Evolutionary conservation across 2,329 filamentous ascomycete species (phyloP).

Genomic region (Cercospora brassicicola): DNA sequence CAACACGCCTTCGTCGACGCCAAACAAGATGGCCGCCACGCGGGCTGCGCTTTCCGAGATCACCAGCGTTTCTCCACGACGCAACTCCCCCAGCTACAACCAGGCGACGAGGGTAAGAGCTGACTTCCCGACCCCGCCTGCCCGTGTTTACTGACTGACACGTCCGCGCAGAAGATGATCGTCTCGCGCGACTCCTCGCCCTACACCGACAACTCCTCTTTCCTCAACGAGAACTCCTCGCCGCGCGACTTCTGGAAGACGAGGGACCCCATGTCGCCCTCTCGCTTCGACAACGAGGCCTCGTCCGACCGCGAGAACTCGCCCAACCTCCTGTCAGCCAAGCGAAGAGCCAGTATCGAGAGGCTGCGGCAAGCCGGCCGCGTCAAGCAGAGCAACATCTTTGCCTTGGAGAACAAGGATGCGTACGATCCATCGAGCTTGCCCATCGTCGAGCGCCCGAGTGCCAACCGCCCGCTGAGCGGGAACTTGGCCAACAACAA

Average conservation of each 20-base stretch:
- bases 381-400: conserved; percentile 97
- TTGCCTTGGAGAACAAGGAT: conserved; percentile 85
- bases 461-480: conserved; percentile 59
- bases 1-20: conserved; percentile 58
- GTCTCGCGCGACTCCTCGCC: conserved; percentile 76
- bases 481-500: conserved; percentile 68
- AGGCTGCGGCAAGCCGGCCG: conserved; percentile 90
- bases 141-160: conserved; percentile 27
- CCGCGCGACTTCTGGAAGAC: conserved; percentile 89
- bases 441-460: conserved; percentile 77
- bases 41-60: conserved; percentile 80
- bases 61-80: conserved; percentile 76
- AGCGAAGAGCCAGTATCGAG: conserved; percentile 87
- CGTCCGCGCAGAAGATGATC: conserved; percentile 60
- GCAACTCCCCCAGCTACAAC: conserved; percentile 91
- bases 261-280: conserved; percentile 66
- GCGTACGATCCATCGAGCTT: conserved; percentile 84
- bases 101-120: conserved; percentile 65
- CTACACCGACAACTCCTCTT: conserved; percentile 48
- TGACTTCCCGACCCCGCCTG: conserved; percentile 2
- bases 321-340: conserved; percentile 59
- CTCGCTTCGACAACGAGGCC: conserved; percentile 68
- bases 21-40: conserved; percentile 56
- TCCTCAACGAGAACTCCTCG: conserved; percentile 48
- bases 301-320: conserved; percentile 56